phyloP scores from a whole-genome alignment of 345 rosid species.

The Salix brachista region DNA sequence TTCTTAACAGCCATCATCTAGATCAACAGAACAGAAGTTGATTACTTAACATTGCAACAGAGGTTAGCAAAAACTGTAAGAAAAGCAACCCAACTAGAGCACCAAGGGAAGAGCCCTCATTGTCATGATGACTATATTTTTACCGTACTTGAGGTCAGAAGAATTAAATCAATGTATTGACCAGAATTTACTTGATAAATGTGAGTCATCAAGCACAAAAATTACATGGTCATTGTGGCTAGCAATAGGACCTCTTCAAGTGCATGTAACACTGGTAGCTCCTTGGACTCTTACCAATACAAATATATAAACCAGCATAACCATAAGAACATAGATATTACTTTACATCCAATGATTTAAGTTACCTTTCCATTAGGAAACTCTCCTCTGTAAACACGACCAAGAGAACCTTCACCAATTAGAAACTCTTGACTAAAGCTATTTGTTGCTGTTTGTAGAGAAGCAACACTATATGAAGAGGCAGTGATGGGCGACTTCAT shows the following conservation, averaged over 20 bases:
- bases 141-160: not conserved
- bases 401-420: slow-evolving; percentile 94
- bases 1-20: slow-evolving; percentile 89
- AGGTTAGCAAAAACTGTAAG: not conserved
- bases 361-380: slow-evolving; percentile 83
- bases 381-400: slow-evolving; percentile 94
- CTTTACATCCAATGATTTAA: not conserved
- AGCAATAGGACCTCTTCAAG: not conserved
- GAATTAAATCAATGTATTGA: not conserved
- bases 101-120: not conserved
- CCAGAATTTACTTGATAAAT: not conserved
- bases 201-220: not conserved
- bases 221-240: not conserved
- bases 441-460: slow-evolving; percentile 85
- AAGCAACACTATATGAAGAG: slow-evolving; percentile 70
- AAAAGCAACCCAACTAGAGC: not conserved
- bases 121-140: not conserved
- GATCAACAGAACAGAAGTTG: slow-evolving; percentile 17
- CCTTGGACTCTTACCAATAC: not conserved
- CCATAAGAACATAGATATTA: not conserved
- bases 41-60: not conserved
- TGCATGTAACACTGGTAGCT: not conserved
- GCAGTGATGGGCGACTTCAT: slow-evolving; percentile 75
- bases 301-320: not conserved
- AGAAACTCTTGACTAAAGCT: slow-evolving; percentile 92